Base-by-base conservation (phyloP, 345 rosid genomes). In the Citrus unshiu region DNA sequence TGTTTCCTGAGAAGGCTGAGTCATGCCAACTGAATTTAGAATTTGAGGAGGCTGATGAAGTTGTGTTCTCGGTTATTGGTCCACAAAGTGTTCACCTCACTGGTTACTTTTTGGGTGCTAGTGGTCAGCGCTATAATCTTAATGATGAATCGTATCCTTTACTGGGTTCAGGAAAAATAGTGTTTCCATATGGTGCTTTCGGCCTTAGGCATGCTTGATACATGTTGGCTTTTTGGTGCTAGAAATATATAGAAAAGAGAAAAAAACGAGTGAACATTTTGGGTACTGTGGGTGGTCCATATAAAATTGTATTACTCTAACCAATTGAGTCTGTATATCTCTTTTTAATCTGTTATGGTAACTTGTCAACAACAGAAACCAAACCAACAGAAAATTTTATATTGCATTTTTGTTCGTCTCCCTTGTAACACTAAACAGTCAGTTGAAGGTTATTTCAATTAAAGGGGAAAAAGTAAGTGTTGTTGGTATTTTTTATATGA, bases 21-120 rank as follows among this genome's bases (percentile, higher is more conserved):
- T 82, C 88, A 18, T 92, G 87, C 51, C 95, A 87, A 27, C 54
- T 94, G 61, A 83, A 92, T 78, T 67, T 94, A 74, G 95, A 94
- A 85, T 94, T 89, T 73, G 92, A 92, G 46, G 97, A 94, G 80
- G 81, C 83, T 61, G 92, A 88, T 43, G 89, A 91, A 43, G 98
- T 92, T 64, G 73, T 90, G 19, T 91, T 94, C 84, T 92, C 97
- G 0, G 93, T 93, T 43, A 63, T 94, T 51, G 95, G 98, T 25
- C 91, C 94, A 37, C 83, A 83, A 1, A 87, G 88, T 62, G 84
- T 94, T 79, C 98, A 92, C 74, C 89, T 94, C 67, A 82, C 94
- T 59, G 97, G 97, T 77, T 91, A 88, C 87, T 92, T 85, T 84
- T 61, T 82, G 57, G 73, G 59, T 24, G 72, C 76, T 46, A 57